Evolutionary conservation across 495 filamentous ascomycete genomes (phyloP), one percentile per base, ranked within the genome.

Genomic region (Xylaria palmicola): DNA sequence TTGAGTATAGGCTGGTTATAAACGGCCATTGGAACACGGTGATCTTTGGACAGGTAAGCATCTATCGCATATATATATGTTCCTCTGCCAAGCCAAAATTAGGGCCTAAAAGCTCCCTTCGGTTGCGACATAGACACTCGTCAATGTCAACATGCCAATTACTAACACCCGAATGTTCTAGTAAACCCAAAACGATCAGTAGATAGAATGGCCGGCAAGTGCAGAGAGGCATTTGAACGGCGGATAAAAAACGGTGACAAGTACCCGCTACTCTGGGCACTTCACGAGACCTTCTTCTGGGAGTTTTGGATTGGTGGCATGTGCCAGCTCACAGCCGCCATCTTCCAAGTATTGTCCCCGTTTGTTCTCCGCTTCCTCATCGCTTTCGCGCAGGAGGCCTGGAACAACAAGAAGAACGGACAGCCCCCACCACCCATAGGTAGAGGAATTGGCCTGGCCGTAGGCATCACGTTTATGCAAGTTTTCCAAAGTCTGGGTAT

Each of bases 1-100:
- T 32, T 59, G 52, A 17, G 55, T 17, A 19, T 64, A 87, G 82
- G 80, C 80, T 48, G 93, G 93, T 17, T 98, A 97, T 71, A 84
- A 91, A 67, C 87, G 93, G 9, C 86, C 87, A 12, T 82, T 98
- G 6, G 90, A 97, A 64, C 74, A 86, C 36, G 88, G 88, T 68
- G 93, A 98, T 69, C 85, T 98, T 58, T 96, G 92, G 86, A 79
- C 77, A 1, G n/a, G n/a, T n/a, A n/a, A n/a, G n/a, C n/a, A n/a
- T n/a, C n/a, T n/a, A n/a, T n/a, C n/a, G n/a, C n/a, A n/a, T n/a
- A n/a, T n/a, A n/a, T n/a, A n/a, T n/a, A n/a, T n/a, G n/a, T n/a
- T n/a, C n/a, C n/a, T n/a, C n/a, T n/a, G n/a, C n/a, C n/a, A n/a
- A n/a, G n/a, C n/a, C n/a, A n/a, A n/a, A n/a, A n/a, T n/a, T n/a